phyloP scores from a whole-genome alignment of 768 basidiomycete species.

The Tubosaeta brunneosetosa region DNA sequence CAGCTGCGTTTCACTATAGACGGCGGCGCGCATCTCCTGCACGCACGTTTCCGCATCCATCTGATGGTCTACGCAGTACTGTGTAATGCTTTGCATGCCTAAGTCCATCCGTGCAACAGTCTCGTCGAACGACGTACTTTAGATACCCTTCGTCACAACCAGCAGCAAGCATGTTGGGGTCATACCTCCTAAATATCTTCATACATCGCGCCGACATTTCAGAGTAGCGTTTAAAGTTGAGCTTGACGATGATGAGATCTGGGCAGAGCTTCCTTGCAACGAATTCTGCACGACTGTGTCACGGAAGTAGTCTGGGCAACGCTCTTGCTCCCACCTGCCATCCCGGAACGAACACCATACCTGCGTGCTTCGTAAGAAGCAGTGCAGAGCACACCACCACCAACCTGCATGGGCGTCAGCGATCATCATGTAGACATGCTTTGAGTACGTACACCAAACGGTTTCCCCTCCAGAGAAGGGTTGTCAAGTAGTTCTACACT shows the following conservation, averaged over 20 bases:
- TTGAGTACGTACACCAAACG: constrained; percentile 57
- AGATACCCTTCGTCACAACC: constrained; percentile 91
- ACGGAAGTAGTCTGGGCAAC: not conserved
- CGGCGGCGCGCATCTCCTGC: constrained; percentile 64
- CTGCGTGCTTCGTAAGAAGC: constrained; percentile 92
- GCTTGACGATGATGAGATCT: constrained; percentile 66
- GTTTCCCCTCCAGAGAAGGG: constrained; percentile 60
- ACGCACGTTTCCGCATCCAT: constrained; percentile 73
- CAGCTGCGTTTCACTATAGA: constrained; percentile 73
- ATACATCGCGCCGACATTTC: constrained; percentile 74
- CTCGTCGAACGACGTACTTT: constrained; percentile 50
- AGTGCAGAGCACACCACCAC: constrained; percentile 78
- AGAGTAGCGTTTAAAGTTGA: constrained; percentile 55
- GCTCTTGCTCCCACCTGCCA: constrained; percentile 65
- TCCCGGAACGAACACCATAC: constrained; percentile 88
- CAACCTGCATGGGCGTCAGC: constrained; percentile 47
- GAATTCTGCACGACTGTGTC: constrained; percentile 51
- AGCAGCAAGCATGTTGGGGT: constrained; percentile 68
- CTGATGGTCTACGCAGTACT: constrained; percentile 67
- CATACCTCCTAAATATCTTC: constrained; percentile 61
- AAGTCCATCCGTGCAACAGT: constrained; percentile 1
- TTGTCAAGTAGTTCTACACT: constrained; percentile 70
- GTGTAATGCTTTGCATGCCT: constrained; percentile 59
- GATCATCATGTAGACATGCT: not conserved
- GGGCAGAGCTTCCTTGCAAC: constrained; percentile 94